Conservation (phyloP, 108 stramenopile species). For the Stephanodiscus minutulus region DNA sequence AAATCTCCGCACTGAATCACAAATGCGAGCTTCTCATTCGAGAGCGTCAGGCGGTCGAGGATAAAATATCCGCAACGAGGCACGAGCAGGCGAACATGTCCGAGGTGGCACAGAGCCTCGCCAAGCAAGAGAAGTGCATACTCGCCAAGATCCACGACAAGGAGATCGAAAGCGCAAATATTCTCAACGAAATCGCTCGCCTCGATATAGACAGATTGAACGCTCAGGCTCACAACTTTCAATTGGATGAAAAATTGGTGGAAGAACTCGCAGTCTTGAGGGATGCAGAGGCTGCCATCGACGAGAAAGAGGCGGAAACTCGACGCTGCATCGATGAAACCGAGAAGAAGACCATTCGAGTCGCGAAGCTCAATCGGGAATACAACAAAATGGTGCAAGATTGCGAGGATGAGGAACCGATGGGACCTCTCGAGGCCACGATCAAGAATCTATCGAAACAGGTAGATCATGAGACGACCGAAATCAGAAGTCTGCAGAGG, state of each 20-base stretch:
- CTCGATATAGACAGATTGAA: conserved; percentile 73
- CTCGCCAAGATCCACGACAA: conserved; percentile 60
- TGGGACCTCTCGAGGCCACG: conserved; percentile 81
- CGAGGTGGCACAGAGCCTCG: conserved; percentile 71
- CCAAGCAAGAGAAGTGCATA: conserved; percentile 49
- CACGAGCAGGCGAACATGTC: conserved; percentile 64
- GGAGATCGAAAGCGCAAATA: conserved; percentile 54
- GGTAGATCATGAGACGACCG: conserved; percentile 43
- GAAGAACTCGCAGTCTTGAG: conserved; percentile 46
- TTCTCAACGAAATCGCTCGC: conserved; percentile 78
- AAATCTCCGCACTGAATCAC: conserved; percentile 31
- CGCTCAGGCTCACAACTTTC: conserved; percentile 65
- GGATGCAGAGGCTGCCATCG: conserved; percentile 59
- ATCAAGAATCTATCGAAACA: conserved; percentile 75
- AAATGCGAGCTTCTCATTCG: conserved; percentile 69
- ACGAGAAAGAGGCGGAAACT: conserved; percentile 74
- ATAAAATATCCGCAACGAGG: conserved; percentile 32
- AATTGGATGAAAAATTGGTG: conserved; percentile 62
- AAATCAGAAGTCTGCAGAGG: conserved; percentile 54
- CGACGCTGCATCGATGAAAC: conserved; percentile 84
- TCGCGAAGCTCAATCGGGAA: conserved; percentile 79
- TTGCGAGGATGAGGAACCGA: conserved; percentile 62
- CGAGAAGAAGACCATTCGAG: conserved; percentile 81
- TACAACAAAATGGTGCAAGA: conserved; percentile 73
- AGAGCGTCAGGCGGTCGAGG: conserved; percentile 58